phyloP scores from a whole-genome alignment of 2,329 filamentous ascomycete genomes.

The Domatiomyces globalis region DNA sequence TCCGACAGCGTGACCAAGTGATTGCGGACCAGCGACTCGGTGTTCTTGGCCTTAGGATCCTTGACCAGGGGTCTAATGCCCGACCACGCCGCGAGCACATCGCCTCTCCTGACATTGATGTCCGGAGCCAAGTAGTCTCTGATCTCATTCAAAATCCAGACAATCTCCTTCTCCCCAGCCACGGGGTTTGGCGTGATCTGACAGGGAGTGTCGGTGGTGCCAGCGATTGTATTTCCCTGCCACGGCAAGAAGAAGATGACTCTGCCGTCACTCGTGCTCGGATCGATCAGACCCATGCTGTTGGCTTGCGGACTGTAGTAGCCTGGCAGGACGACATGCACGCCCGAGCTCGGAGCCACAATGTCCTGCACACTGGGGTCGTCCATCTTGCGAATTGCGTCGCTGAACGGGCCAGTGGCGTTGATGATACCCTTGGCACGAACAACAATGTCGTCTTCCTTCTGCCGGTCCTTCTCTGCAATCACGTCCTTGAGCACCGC shows the following conservation, averaged over 20 bases:
- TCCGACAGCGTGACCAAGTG: constrained; percentile 68
- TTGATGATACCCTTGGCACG: constrained; percentile 73
- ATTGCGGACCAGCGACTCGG: constrained; percentile 75
- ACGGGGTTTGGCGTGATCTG: constrained; percentile 58
- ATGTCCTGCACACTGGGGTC: constrained; percentile 59
- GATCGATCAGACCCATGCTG: constrained; percentile 79
- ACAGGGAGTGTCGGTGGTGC: constrained; percentile 69
- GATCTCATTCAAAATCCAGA: constrained; percentile 77
- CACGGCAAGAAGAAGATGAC: constrained; percentile 90
- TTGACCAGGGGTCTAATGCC: constrained; percentile 76
- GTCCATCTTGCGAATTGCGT: constrained; percentile 75
- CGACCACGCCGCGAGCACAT: constrained; percentile 83
- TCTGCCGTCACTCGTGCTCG: constrained; percentile 70
- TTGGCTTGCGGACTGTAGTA: constrained; percentile 59
- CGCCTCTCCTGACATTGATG: constrained; percentile 69
- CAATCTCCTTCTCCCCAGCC: constrained; percentile 69
- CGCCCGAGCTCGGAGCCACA: constrained; percentile 70
- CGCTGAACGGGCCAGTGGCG: constrained; percentile 76
- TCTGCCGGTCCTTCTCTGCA: constrained; percentile 44
- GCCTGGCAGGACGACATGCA: constrained; percentile 73
- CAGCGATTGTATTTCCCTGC: constrained; percentile 85
- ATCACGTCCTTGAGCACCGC: constrained; percentile 60
- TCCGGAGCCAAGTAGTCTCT: constrained; percentile 68
- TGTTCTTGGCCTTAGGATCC: constrained; percentile 72
- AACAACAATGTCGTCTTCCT: constrained; percentile 50